Evolutionary conservation across 2,329 filamentous ascomycete species (phyloP), one percentile per base, ranked within the genome.

Genomic region (Fusarium ramigenum): DNA sequence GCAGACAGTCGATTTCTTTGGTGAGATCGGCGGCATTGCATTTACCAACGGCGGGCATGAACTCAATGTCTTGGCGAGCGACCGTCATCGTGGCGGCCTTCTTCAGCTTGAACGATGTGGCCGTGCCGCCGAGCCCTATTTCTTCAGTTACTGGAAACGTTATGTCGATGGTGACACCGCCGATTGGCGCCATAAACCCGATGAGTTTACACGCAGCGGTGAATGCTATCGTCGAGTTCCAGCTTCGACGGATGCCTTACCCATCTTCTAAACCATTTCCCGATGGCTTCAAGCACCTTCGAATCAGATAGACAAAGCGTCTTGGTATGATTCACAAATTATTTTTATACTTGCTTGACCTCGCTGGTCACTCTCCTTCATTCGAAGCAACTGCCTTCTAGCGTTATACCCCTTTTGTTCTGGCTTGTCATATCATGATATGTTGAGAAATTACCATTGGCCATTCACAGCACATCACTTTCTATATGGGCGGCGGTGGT

Each of bases 1-100:
- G 79, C 93, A 95, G 80, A 89, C 88, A 0, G 82, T 95, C 15
- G 91, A 93, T 69, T 87, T 95, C 62, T 94, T 95, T 80, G 93
- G 93, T 40, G 91, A 93, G 77, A 89, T 94, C 66, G 92, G 89
- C 12, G 93, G 93, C 23, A 83, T 93, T 8, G 85, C 86, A 25
- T 91, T 95, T 72, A 85, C 91, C 9, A 89, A 91, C 44, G 90
- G 90, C 54, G 93, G 93, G 0, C 87, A 89, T 61, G 89, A 92
- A 62, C 81, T 96, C n/a, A 87, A 90, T 59, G 85, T 94, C 5
- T 87, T 93, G 15, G 93, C 92, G 75, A 88, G 87, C 54, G 93
- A 95, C 76, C 81, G 80, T 42, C 83, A 85, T 60, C 88, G 93
- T 42, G 93, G 93, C 40, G 93, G 93, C 3, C 80, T 94, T 37